These are phyloP conservation scores for Aspergillus tamarii DNA, from an alignment of 2,329 filamentous ascomycete genomes.

Conservation along the genomic window DNA sequence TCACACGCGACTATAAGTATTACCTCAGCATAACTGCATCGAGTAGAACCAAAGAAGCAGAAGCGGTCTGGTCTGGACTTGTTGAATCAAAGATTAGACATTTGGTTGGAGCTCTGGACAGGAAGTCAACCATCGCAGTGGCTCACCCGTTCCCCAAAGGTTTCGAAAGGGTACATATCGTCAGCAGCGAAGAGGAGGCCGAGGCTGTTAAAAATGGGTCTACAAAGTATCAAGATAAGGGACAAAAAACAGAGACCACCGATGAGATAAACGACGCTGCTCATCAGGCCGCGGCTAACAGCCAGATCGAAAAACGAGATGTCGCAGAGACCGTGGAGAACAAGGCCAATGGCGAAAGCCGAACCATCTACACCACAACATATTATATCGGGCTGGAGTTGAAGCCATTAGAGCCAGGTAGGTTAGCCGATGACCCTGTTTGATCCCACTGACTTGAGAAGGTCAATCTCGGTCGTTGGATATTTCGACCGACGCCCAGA, in stretches of 20 bases:
- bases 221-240: slow-evolving; percentile 61
- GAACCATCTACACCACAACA: slow-evolving; percentile 79
- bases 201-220: slow-evolving; percentile 65
- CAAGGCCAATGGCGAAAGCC: slow-evolving; percentile 45
- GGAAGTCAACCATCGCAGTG: slow-evolving; percentile 75
- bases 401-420: slow-evolving; percentile 71
- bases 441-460: slow-evolving; percentile 37
- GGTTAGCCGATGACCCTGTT: slow-evolving; percentile 33
- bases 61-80: slow-evolving; percentile 85
- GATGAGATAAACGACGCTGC: slow-evolving; percentile 56
- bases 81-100: slow-evolving; percentile 92
- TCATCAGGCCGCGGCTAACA: slow-evolving; percentile 52
- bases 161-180: slow-evolving; percentile 80
- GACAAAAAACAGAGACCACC: slow-evolving; percentile 55
- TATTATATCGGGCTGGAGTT: slow-evolving; percentile 92
- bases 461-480: slow-evolving; percentile 54
- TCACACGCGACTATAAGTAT: slow-evolving; percentile 91
- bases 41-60: slow-evolving; percentile 79
- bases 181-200: slow-evolving; percentile 63
- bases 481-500: slow-evolving; percentile 73
- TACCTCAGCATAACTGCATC: slow-evolving; percentile 87
- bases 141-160: slow-evolving; percentile 93
- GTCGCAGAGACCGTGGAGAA: slow-evolving; percentile 39
- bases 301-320: slow-evolving; percentile 46
- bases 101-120: slow-evolving; percentile 80